These are phyloP conservation scores for Komagataella phaffii DNA, from an alignment of 805 yeast genomes.

Conservation along the genomic window DNA sequence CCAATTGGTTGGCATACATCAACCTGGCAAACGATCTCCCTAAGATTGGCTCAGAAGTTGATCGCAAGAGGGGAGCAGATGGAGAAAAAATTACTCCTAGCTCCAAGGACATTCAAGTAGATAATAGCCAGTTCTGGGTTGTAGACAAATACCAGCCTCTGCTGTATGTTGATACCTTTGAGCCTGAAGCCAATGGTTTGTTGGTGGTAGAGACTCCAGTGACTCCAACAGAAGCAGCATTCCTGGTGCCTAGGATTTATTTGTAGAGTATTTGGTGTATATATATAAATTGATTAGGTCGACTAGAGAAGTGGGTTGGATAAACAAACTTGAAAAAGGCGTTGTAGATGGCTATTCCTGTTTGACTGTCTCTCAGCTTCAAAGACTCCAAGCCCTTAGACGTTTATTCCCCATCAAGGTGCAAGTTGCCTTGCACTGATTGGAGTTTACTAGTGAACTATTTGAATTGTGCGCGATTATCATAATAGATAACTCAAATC, in stretches of 20 bases:
- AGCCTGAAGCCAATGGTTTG: slow-evolving; percentile 33
- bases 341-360: too few species aligned
- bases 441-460: too few species aligned
- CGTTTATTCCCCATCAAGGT: too few species aligned
- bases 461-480: neutral
- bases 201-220: slow-evolving; percentile 70
- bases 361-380: too few species aligned
- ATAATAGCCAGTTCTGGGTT: slow-evolving; percentile 44
- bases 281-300: neutral
- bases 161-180: slow-evolving; percentile 43
- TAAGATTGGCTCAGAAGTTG: slow-evolving; percentile 14
- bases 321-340: neutral
- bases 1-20: slow-evolving; percentile 66
- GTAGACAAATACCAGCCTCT: slow-evolving; percentile 67
- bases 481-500: neutral
- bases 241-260: slow-evolving; percentile 42
- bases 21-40: slow-evolving; percentile 52
- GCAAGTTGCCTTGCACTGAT: too few species aligned
- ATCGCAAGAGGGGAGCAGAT: neutral
- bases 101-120: slow-evolving; percentile 11
- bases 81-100: neutral
- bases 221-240: slow-evolving; percentile 48
- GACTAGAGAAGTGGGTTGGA: neutral
- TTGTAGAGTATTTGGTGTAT: slow-evolving; percentile 14
- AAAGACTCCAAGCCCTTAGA: neutral